Evolutionary conservation across 1,139 yeast genomes (phyloP), one percentile per base, ranked within the genome.

Genomic region (Debaryomyces coudertii): DNA sequence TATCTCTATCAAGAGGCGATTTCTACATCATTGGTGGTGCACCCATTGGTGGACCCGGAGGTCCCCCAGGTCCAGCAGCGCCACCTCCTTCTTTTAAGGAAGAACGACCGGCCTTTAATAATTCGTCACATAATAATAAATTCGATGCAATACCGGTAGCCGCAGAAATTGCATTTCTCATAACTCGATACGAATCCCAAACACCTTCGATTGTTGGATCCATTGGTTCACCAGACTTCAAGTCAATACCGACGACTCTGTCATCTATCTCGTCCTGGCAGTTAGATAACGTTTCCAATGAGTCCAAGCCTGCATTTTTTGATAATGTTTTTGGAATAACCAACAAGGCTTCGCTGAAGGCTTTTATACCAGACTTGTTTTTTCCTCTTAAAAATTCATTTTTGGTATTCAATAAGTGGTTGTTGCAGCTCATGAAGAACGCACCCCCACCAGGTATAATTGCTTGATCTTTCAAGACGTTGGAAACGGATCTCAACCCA

Each of bases 401-500:
- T 53, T 73, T 63, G 47, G 78, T 73, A 49, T 71, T 69, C 46
- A 75, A 68, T 52, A 95, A 75, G 61, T 89, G 80, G 57, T 84
- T 79, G 47, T 90, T 79, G 49, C 93, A 88, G 44, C 95, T 84
- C 62, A 95, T 76, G 73, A 86, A 95, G 69, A 86, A 95, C 2
- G 99, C 93, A 48, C 99, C 99, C 1, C 95, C 99, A 49, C 99
- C 99, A 5, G 99, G 97, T 43, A 95, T 84, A 41, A 95, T 85
- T 40, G 87, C 73, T 56, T 83, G 80, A 67, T 95, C 99, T 61
- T 84, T 87, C 45, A 95, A 73, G 25, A 93, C 95, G 62, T 95
- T 95, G 43, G 96, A 84, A 16, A 95, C 98, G 2, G 97, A 90
- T 59, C 99, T 83, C 50, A 95, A 76, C 30, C 99, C 99, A 65